Evolutionary conservation across 768 basidiomycete genomes (phyloP), one percentile per base, ranked within the genome.

Genomic region (Trametes punicea): DNA sequence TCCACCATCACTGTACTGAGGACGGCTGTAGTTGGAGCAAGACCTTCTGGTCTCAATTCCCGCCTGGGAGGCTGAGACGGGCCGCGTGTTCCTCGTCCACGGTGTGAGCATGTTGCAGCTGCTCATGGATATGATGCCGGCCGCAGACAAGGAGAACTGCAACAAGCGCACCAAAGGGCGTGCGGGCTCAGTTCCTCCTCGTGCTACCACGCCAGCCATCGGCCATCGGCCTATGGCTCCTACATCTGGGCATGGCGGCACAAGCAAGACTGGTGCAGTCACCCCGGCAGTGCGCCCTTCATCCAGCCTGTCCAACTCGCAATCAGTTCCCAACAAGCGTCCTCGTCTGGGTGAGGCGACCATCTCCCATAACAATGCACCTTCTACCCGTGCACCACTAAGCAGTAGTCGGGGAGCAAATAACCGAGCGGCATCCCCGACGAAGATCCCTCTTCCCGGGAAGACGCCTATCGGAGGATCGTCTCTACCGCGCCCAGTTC

Each of bases 11-110:
- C n/a, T n/a, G n/a, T n/a, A n/a, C n/a, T n/a, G n/a, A n/a, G n/a
- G n/a, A n/a, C n/a, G n/a, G n/a, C n/a, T n/a, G 11, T 61, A 98
- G 95, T 80, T 98, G 56, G 94, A 98, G 72, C 84, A 87, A 67
- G 93, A 98, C 58, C 78, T 99, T 2, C 73, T 96, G 4, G 69
- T 75, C 0, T 77, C 82, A 0, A 84, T 98, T 51, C 90, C 93
- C 2, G 72, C 77, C 16, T 99, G 96, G 96, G 97, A 99, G 71
- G 77, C 84, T 41, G 79, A 82, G 59, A 75, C 85, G 25, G 81
- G 81, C 0, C 78, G 83, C 15, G 77, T 83, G 1, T 98, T 98
- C 79, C 77, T 90, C 49, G 88, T 97, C 2, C 82, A 91, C 55
- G 95, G 94, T 8, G 80, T 87, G 61, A 83, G 87, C 62, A 86